These are phyloP conservation scores for Clonostachys solani DNA, from an alignment of 2,329 filamentous ascomycete genomes.

Conservation along the genomic window DNA sequence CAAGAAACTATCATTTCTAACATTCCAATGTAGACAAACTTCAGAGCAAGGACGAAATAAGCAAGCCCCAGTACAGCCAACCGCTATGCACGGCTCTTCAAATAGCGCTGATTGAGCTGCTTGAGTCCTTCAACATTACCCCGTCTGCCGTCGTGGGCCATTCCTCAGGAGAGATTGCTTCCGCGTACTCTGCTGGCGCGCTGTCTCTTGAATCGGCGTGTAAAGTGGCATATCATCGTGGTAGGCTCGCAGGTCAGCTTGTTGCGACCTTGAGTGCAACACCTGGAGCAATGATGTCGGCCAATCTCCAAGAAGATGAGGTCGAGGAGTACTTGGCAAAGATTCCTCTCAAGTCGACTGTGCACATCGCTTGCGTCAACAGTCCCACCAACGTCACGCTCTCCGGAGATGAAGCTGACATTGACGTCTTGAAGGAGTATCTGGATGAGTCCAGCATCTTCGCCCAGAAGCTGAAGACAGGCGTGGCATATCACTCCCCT, in stretches of 20 bases:
- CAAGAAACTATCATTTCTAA: neutral
- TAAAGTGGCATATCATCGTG: conserved; percentile 12
- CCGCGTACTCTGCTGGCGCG: conserved; percentile 18
- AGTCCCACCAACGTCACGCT: conserved; percentile 40
- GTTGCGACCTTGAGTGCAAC: conserved; percentile 10
- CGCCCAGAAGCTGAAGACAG: conserved; percentile 7
- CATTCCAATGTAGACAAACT: conserved; percentile 3
- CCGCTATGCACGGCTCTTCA: conserved; percentile 7
- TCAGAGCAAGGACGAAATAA: conserved; percentile 13
- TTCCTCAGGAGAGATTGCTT: conserved; percentile 31
- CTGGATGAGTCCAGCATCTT: neutral
- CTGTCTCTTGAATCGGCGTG: conserved; percentile 10
- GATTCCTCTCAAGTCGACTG: neutral
- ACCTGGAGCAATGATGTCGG: conserved; percentile 21
- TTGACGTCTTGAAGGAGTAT: neutral
- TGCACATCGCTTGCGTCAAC: conserved; percentile 34
- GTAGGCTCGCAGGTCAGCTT: conserved; percentile 6
- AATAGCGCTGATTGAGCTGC: conserved; percentile 24
- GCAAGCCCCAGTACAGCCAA: conserved; percentile 26
- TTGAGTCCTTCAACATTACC: conserved; percentile 18
- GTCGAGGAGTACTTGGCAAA: neutral
- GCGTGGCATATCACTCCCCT: conserved; percentile 6
- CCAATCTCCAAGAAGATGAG: conserved; percentile 11
- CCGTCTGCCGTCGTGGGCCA: conserved; percentile 28
- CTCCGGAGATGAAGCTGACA: conserved; percentile 29